Percentiles rank a stretch among this genome's conserved stretches.
Evolutionary conservation across 1,139 yeast species (phyloP).

Genomic region (Citeromyces siamensis): DNA sequence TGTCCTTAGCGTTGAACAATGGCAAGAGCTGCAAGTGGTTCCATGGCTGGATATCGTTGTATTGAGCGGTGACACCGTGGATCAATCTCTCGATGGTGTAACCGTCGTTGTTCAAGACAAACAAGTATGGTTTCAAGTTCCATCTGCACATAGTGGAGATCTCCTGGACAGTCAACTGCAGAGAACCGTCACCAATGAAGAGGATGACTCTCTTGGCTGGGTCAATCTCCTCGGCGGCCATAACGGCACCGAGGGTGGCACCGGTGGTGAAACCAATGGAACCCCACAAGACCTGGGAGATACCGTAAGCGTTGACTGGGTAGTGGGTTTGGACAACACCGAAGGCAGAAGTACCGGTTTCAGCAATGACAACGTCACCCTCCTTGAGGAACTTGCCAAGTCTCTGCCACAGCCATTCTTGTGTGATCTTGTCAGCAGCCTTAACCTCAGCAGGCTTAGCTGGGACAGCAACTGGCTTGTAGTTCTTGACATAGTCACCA

Average conservation of each 20-base stretch:
- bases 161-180: conserved; percentile 81
- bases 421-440: conserved; percentile 27
- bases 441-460: neutral
- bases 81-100: conserved; percentile 84
- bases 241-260: conserved; percentile 73
- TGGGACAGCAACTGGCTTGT: conserved; percentile 13
- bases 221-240: conserved; percentile 71
- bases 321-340: conserved; percentile 73
- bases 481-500: conserved; percentile 1
- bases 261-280: conserved; percentile 86
- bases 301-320: conserved; percentile 65
- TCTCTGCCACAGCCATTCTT: conserved; percentile 76
- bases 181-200: conserved; percentile 85
- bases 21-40: conserved; percentile 57
- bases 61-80: conserved; percentile 66
- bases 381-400: conserved; percentile 62
- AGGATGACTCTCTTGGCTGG: conserved; percentile 61
- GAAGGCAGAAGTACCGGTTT: conserved; percentile 85
- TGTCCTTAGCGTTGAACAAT: conserved; percentile 53
- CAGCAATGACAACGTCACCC: conserved; percentile 74
- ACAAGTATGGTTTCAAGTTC: conserved; percentile 69
- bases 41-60: conserved; percentile 81
- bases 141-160: conserved; percentile 76
- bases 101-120: conserved; percentile 77
- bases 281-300: conserved; percentile 86